phyloP scores from a whole-genome alignment of 2,329 filamentous ascomycete species.

The Fusarium siculi region DNA sequence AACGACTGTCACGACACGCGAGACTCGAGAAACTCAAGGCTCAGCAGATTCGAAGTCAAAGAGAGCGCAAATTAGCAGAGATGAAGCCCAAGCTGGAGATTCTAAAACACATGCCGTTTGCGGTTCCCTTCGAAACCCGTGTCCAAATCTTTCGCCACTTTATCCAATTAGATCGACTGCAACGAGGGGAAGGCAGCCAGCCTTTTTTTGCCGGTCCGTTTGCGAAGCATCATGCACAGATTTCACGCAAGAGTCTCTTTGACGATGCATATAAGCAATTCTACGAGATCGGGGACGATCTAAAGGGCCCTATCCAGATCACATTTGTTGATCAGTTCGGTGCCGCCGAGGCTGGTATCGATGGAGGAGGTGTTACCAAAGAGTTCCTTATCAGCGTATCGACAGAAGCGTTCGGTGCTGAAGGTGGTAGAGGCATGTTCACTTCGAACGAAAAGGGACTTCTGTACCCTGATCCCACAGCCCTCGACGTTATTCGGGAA shows the following conservation, averaged over 20 bases:
- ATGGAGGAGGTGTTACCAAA: conserved; percentile 96
- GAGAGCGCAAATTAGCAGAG: conserved; percentile 78
- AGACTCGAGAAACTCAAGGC: conserved; percentile 71
- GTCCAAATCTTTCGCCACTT: conserved; percentile 96
- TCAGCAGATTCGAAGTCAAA: conserved; percentile 73
- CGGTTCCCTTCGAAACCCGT: conserved; percentile 90
- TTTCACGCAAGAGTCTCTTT: conserved; percentile 82
- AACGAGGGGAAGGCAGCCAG: conserved; percentile 37
- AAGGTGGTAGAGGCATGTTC: conserved; percentile 69
- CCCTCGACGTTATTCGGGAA: conserved; percentile 75
- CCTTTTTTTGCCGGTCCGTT: conserved; percentile 47
- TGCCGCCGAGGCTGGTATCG: conserved; percentile 89
- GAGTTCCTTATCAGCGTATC: conserved; percentile 94
- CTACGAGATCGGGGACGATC: conserved; percentile 79
- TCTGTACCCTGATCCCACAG: conserved; percentile 86
- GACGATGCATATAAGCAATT: conserved; percentile 88
- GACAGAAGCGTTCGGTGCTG: conserved; percentile 78
- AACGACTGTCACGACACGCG: conserved; percentile 70
- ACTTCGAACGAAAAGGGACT: conserved; percentile 85
- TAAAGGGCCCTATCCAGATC: conserved; percentile 97
- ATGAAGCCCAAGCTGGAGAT: conserved; percentile 90
- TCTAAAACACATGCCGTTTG: conserved; percentile 94
- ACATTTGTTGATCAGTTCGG: conserved; percentile 95
- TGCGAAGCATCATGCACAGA: conserved; percentile 78
- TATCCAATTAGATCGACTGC: conserved; percentile 74